phyloP scores from a whole-genome alignment of 345 rosid species.

The Aegle marmelos region DNA sequence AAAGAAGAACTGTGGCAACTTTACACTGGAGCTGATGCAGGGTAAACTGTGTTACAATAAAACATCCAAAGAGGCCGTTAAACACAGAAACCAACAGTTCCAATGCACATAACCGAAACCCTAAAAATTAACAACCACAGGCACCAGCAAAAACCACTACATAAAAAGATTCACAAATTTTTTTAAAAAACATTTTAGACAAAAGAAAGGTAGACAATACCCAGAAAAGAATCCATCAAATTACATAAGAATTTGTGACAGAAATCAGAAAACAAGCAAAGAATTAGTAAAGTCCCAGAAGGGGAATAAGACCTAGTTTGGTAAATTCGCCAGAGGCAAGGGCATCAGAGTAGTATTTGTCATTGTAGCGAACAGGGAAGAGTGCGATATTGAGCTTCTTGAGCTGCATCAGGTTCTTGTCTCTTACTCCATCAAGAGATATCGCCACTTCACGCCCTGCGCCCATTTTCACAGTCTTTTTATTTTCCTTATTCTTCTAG shows the following conservation, averaged over 20 bases:
- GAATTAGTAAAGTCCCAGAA: neutral
- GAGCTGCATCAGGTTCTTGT: slow-evolving; percentile 97
- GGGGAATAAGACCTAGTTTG: slow-evolving; percentile 60
- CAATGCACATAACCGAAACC: neutral
- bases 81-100: neutral
- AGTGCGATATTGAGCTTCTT: slow-evolving; percentile 89
- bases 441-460: slow-evolving; percentile 67
- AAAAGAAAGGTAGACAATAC: neutral
- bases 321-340: slow-evolving; percentile 88
- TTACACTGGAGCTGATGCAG: neutral
- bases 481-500: neutral
- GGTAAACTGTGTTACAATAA: neutral
- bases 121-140: neutral
- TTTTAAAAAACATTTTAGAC: neutral
- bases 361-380: slow-evolving; percentile 94
- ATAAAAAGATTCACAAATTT: neutral
- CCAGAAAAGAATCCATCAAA: neutral
- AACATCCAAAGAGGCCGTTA: neutral
- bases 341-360: slow-evolving; percentile 86
- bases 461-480: slow-evolving; percentile 45
- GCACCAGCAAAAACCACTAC: neutral
- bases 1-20: too few species aligned
- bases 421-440: slow-evolving; percentile 89
- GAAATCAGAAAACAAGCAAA: neutral
- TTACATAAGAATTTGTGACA: neutral